phyloP scores from a whole-genome alignment of 306 rosid genomes.

The Glycine soja region DNA sequence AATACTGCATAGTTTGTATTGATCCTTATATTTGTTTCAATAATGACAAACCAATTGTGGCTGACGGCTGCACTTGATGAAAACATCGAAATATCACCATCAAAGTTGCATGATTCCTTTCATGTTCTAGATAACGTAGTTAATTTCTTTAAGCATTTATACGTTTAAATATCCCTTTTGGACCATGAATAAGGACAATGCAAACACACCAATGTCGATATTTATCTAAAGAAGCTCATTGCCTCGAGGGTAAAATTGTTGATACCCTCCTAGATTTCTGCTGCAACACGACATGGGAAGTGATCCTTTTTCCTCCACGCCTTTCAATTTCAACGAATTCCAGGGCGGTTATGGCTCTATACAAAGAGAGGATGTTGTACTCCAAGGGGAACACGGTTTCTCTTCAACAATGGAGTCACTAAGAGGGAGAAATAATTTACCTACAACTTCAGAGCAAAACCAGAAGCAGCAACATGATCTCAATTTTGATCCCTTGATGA shows the following conservation, averaged over 20 bases:
- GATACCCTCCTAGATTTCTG: background rate
- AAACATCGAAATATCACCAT: constrained; percentile 43
- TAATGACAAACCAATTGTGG: constrained; percentile 21
- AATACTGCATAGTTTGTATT: background rate
- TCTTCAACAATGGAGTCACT: constrained; percentile 28
- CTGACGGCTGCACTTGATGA: constrained; percentile 26
- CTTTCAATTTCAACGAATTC: constrained; percentile 34
- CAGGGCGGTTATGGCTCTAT: constrained; percentile 36
- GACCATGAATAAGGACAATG: background rate
- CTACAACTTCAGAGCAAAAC: constrained; percentile 39
- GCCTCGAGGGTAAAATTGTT: background rate
- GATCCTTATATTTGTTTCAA: constrained; percentile 13
- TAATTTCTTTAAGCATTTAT: background rate
- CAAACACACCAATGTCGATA: constrained; percentile 1
- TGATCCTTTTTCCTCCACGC: constrained; percentile 11
- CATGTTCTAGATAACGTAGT: background rate
- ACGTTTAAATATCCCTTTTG: constrained; percentile 9
- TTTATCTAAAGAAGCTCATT: background rate
- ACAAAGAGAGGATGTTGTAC: constrained; percentile 34
- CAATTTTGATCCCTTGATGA: constrained; percentile 38
- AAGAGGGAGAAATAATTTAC: constrained; percentile 35
- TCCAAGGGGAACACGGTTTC: constrained; percentile 26
- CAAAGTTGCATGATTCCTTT: constrained; percentile 35
- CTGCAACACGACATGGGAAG: background rate
- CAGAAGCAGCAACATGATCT: constrained; percentile 36